phyloP scores from a whole-genome alignment of 1,139 yeast genomes.

The Nakaseomyces sp. region DNA sequence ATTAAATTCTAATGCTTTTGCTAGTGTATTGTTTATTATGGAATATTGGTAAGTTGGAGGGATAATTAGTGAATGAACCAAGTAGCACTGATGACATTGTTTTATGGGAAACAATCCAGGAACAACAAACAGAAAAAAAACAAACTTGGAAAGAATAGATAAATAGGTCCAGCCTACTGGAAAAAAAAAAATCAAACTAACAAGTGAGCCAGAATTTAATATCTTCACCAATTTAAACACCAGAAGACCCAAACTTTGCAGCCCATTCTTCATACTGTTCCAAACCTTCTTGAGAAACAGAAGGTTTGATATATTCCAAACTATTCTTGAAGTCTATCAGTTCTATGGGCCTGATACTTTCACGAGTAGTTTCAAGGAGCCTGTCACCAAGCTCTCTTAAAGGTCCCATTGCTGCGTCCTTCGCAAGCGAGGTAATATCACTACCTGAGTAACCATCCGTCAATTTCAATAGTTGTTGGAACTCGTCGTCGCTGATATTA shows the following conservation, averaged over 20 bases:
- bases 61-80: not conserved
- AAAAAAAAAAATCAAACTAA: no score
- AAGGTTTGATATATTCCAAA: constrained; percentile 78
- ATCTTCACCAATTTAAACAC: constrained; percentile 46
- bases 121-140: not conserved
- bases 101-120: not conserved
- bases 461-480: constrained; percentile 47
- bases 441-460: constrained; percentile 88
- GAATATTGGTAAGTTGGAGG: no score
- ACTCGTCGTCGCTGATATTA: constrained; percentile 55
- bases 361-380: constrained; percentile 73
- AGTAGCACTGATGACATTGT: no score
- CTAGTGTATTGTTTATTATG: not conserved
- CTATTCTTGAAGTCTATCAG: constrained; percentile 70
- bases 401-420: constrained; percentile 99
- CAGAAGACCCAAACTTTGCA: constrained; percentile 77
- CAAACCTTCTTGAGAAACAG: constrained; percentile 81
- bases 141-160: not conserved
- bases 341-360: constrained; percentile 72
- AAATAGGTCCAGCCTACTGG: constrained; percentile 3
- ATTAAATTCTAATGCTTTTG: not conserved
- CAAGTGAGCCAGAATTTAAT: no score
- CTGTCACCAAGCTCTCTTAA: constrained; percentile 84
- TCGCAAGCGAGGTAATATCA: constrained; percentile 90
- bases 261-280: constrained; percentile 87